These are phyloP conservation scores for Myxozyma mucilagina DNA, from an alignment of 805 yeast genomes.

Conservation along the genomic window DNA sequence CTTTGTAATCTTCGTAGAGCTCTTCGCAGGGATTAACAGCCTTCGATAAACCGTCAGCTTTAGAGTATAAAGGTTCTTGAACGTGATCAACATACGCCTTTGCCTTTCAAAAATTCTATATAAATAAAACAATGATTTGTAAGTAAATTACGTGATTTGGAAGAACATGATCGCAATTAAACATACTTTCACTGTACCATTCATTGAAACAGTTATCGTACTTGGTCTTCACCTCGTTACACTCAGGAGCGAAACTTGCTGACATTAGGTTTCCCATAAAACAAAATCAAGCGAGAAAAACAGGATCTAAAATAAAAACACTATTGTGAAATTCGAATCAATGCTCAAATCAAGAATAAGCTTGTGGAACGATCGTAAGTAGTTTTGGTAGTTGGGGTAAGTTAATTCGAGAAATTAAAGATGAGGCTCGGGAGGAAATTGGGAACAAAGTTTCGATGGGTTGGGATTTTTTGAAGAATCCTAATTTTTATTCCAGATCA, in stretches of 20 bases:
- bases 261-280: conserved; percentile 50
- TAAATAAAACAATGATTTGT: conserved; percentile 46
- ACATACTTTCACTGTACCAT: conserved; percentile 86
- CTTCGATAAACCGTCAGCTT: conserved; percentile 29
- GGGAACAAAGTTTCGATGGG: background rate
- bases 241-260: conserved; percentile 94
- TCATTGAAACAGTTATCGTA: conserved; percentile 92
- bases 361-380: too few relatives aligned
- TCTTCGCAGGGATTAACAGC: conserved; percentile 86
- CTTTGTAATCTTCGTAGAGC: conserved; percentile 82
- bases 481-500: background rate
- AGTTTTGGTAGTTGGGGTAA: background rate
- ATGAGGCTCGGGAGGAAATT: background rate
- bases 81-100: conserved; percentile 43
- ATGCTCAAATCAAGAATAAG: too few relatives aligned
- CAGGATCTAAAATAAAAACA: background rate
- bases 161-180: conserved; percentile 40
- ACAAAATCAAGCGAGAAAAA: background rate
- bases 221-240: conserved; percentile 78
- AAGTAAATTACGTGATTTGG: conserved; percentile 13
- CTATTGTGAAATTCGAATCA: background rate
- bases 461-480: background rate
- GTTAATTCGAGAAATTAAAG: background rate
- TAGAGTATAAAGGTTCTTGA: too few relatives aligned
- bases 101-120: conserved; percentile 48